Evolutionary conservation across 176 grass and related monocot genomes (phyloP), one percentile per base, ranked within the genome.

Genomic region (Ensete ventricosum): DNA sequence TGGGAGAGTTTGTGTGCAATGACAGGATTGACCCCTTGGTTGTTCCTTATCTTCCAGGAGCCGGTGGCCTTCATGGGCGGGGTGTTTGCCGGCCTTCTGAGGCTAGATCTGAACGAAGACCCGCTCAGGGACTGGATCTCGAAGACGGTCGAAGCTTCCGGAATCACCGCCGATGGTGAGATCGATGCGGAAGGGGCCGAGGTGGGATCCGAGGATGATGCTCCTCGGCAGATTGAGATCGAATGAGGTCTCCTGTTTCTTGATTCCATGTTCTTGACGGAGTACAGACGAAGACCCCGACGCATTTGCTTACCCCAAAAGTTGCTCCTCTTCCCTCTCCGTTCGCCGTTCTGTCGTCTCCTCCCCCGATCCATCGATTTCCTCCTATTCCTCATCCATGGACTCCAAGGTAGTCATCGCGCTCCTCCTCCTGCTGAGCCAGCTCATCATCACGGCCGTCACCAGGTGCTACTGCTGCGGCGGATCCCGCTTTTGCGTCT

Each of bases 21-120:
- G 54, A 10, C 64, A 29, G 9, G 22, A 27, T 62, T 50, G 26
- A 78, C 14, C 29, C 64, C 26, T 77, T 49, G 54, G 9, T 77
- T 2, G n/a, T 6, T 9, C 24, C n/a, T 57, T 70, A 63, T 14
- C 55, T n/a, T 73, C 26, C 59, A 98, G 95, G 95, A 98, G 82
- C 95, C 95, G n/a, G 84, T 98, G 77, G 88, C 95, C 64, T 91
- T 94, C 76, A 14, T 91, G 88, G 95, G 95, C 82, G 95, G 95
- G 62, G 73, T 94, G 58, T 91, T 99, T 82, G 95, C 95, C 50
- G 95, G 95, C 43, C 81, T 94, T 23, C 80, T 94, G 79, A 93
- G 90, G 88, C 88, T 99, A 72, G 88, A 99, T 82, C 82, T 94
- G 73, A 99, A 94, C 55, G 95, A 99, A 77, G 90, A 99, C 62